Percentiles rank a stretch among this genome's conserved stretches.
Evolutionary conservation across 176 grass and related monocot genomes (phyloP).

Genomic region (Olyra latifolia): DNA sequence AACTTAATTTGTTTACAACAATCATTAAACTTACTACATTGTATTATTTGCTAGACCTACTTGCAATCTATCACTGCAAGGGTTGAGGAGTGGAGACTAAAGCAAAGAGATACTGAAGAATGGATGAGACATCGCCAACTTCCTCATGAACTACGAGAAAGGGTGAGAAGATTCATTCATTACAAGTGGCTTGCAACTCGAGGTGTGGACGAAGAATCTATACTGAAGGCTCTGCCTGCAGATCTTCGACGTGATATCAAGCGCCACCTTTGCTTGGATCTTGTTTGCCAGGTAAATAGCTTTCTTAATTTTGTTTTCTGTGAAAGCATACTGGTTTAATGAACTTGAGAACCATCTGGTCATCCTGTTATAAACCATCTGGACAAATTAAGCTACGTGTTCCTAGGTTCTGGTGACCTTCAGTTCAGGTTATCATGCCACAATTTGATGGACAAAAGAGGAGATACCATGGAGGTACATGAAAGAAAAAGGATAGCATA

Average conservation of each 20-base stretch:
- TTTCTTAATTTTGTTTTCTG: not conserved
- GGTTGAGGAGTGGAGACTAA: slow-evolving; percentile 96
- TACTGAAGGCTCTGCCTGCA: slow-evolving; percentile 63
- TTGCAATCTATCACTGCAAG: slow-evolving; percentile 93
- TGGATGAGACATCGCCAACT: slow-evolving; percentile 97
- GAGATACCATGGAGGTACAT: not conserved
- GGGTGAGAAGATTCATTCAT: slow-evolving; percentile 84
- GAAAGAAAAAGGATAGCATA: not conserved
- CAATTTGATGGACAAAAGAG: not conserved
- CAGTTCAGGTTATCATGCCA: not conserved
- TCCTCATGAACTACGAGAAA: slow-evolving; percentile 58
- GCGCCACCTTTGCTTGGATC: slow-evolving; percentile 81
- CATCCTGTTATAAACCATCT: slow-evolving; percentile 7
- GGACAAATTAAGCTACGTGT: not conserved
- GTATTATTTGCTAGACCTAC: slow-evolving; percentile 67
- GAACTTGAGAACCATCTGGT: not conserved
- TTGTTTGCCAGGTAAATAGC: slow-evolving; percentile 79
- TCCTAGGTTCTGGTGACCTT: not conserved
- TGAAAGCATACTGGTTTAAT: not conserved
- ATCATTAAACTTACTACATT: slow-evolving; percentile 17
- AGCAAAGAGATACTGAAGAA: slow-evolving; percentile 88
- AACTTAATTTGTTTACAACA: slow-evolving; percentile 3
- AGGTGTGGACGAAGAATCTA: slow-evolving; percentile 92
- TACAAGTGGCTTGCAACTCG: slow-evolving; percentile 97
- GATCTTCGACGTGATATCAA: slow-evolving; percentile 96